These are phyloP conservation scores for Dionaea muscipula DNA, from an alignment of 179 eudicot genomes.

Conservation along the genomic window DNA sequence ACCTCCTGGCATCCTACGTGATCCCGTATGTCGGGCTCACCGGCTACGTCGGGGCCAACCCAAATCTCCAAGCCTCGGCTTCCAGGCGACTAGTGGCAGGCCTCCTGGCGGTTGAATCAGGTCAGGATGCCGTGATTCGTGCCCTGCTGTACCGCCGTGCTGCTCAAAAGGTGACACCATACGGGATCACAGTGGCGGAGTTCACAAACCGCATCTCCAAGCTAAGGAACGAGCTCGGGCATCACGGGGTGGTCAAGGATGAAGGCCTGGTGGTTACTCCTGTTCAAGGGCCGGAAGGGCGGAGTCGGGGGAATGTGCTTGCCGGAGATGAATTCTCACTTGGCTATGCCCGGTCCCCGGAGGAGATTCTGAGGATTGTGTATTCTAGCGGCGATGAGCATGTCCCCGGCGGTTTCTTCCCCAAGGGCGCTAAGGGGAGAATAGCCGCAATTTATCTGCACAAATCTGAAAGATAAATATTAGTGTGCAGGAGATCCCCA, in stretches of 20 bases:
- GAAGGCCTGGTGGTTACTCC: slow-evolving; percentile 42
- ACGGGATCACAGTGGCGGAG: slow-evolving; percentile 47
- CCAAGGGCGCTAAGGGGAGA: slow-evolving; percentile 50
- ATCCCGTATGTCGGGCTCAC: slow-evolving; percentile 84
- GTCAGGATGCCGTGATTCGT: slow-evolving; percentile 81
- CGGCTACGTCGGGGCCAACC: slow-evolving; percentile 69
- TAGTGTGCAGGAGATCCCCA: too few species aligned
- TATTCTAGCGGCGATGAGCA: slow-evolving; percentile 46
- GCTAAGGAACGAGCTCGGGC: slow-evolving; percentile 49
- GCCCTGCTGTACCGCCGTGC: slow-evolving; percentile 48
- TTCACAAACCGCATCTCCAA: slow-evolving; percentile 50
- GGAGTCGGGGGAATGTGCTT: slow-evolving; percentile 39
- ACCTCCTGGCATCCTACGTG: slow-evolving; percentile 63
- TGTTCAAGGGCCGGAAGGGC: slow-evolving; percentile 37
- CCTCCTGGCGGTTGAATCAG: slow-evolving; percentile 69
- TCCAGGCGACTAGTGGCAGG: slow-evolving; percentile 76
- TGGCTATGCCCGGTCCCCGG: slow-evolving; percentile 47
- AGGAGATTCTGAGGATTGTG: slow-evolving; percentile 57
- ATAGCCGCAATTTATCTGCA: slow-evolving; percentile 40
- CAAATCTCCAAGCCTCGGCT: slow-evolving; percentile 32
- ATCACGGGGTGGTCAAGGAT: slow-evolving; percentile 36
- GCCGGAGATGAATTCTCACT: slow-evolving; percentile 41
- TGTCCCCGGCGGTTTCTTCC: slow-evolving; percentile 57
- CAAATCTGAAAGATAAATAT: neutral
- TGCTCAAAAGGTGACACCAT: slow-evolving; percentile 30